A percentile compares a stretch with the other conserved stretches of the same genome.
phyloP scores from a whole-genome alignment of 257 asterid species.

The Nicotiana undulata region DNA sequence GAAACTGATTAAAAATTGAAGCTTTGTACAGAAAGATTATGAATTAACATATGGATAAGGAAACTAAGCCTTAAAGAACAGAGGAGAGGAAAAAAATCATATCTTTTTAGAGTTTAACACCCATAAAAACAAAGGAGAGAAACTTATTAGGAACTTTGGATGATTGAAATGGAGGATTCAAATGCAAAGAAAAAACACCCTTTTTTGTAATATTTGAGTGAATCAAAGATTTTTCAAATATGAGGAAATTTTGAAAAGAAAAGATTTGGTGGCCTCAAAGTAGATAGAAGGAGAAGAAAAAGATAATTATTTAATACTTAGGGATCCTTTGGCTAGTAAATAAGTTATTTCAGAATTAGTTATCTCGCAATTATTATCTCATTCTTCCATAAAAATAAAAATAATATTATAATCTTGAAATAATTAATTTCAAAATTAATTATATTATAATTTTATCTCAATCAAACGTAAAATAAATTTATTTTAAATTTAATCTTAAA shows the following conservation, averaged over 20 bases:
- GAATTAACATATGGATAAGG: not conserved
- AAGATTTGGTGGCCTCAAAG: constrained; percentile 1
- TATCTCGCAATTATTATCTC: no score
- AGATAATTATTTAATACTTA: not conserved
- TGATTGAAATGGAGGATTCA: not conserved
- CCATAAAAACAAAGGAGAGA: not conserved
- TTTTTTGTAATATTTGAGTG: not conserved
- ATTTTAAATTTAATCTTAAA: no score
- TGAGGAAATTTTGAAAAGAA: not conserved
- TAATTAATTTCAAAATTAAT: no score
- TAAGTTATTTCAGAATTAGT: no score
- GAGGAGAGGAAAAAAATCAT: not conserved
- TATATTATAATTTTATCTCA: no score
- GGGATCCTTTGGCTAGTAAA: no score
- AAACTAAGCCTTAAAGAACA: not conserved
- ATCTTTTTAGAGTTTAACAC: not conserved
- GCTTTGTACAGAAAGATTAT: not conserved
- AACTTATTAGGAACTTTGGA: not conserved
- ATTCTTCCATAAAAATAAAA: no score
- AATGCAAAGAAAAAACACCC: not conserved
- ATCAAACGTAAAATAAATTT: no score
- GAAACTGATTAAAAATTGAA: not conserved
- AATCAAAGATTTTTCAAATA: not conserved
- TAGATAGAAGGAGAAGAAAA: not conserved
- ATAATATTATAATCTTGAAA: no score